Evolutionary conservation across 352 stramenopile genomes (phyloP).

Genomic region (Globisporangium orthogonon): DNA sequence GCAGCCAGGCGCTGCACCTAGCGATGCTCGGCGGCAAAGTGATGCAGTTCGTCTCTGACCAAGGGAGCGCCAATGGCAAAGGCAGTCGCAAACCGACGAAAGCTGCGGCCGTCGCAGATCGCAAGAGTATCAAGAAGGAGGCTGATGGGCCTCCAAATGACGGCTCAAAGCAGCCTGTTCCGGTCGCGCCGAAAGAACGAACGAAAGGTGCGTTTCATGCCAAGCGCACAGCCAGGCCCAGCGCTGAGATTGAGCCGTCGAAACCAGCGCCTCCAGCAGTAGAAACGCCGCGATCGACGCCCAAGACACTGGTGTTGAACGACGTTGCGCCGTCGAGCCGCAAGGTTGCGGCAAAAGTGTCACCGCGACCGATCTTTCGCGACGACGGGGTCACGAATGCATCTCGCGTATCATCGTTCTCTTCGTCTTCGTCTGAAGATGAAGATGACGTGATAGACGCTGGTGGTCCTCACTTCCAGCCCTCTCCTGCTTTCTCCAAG

Average conservation of each 20-base stretch:
- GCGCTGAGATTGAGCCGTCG: not conserved
- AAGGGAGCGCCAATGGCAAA: not conserved
- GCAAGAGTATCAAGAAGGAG: not conserved
- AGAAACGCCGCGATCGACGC: not conserved
- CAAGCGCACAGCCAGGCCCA: not conserved
- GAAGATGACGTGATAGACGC: not conserved
- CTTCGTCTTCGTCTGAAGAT: not conserved
- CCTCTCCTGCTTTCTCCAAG: not conserved
- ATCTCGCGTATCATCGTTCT: not conserved
- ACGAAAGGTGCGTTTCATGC: not conserved
- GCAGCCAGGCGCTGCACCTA: conserved; percentile 27
- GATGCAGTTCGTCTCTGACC: not conserved
- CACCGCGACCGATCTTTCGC: not conserved
- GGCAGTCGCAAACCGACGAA: not conserved
- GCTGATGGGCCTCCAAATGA: no score
- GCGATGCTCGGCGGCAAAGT: conserved; percentile 23
- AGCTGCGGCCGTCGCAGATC: not conserved
- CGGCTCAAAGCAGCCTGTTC: not conserved
- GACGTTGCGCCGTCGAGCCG: not conserved
- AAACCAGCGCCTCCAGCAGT: not conserved
- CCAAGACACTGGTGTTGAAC: conserved; percentile 3
- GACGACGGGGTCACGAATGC: not conserved
- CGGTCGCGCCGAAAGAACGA: not conserved
- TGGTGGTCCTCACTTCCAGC: not conserved
- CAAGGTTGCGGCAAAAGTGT: no score